Conservation (phyloP, 495 filamentous ascomycete species). For the Stereocaulon alpinum region DNA sequence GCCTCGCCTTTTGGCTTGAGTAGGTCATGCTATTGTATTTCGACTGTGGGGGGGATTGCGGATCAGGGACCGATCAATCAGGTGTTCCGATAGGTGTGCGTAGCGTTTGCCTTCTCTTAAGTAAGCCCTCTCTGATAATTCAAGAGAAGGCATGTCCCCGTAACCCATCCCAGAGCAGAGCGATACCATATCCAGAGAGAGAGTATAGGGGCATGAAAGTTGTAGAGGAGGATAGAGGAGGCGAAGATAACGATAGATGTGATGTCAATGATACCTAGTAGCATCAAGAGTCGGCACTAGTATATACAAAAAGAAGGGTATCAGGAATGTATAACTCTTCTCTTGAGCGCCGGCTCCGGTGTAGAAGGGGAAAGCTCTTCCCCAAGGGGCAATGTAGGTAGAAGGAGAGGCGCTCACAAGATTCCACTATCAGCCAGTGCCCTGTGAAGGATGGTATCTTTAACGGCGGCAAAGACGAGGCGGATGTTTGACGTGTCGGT, state of each 20-base stretch:
- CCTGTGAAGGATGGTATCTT: constrained; percentile 97
- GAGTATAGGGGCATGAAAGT: not conserved
- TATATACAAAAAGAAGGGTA: constrained; percentile 12
- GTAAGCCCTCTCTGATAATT: constrained; percentile 1
- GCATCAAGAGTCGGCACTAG: constrained; percentile 4
- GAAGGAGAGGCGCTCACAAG: constrained; percentile 45
- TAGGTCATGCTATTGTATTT: too few relatives aligned
- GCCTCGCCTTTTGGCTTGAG: too few relatives aligned
- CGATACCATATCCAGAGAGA: not conserved
- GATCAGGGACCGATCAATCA: not conserved
- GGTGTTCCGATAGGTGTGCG: not conserved
- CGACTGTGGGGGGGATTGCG: too few relatives aligned
- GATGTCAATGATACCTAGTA: constrained; percentile 11
- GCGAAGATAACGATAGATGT: not conserved
- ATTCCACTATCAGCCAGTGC: constrained; percentile 97
- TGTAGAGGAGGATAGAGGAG: not conserved
- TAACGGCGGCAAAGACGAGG: constrained; percentile 93
- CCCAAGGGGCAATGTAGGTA: not conserved
- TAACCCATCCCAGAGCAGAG: not conserved
- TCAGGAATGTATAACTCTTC: not conserved
- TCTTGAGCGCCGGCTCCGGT: constrained; percentile 5
- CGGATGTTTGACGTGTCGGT: constrained; percentile 98
- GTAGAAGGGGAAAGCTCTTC: not conserved
- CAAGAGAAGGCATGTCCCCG: not conserved
- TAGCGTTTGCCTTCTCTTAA: constrained; percentile 1